Conservation (phyloP, 441 rosid species). For the Viola pubescens region DNA sequence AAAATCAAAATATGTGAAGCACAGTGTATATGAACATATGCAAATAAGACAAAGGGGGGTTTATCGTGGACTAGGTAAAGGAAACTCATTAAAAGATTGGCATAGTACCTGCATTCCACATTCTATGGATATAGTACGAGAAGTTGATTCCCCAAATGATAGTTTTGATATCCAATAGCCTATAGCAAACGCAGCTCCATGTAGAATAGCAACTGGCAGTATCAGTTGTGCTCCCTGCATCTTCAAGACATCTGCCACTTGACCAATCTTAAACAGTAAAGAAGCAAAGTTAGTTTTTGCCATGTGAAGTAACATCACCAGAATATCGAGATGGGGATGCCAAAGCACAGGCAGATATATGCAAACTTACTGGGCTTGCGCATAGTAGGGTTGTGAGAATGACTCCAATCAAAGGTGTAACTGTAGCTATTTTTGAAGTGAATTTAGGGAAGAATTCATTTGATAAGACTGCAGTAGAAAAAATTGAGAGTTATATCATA, state of each 20-base stretch:
- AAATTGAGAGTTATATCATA: conserved; percentile 13
- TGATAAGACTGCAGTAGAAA: conserved; percentile 51
- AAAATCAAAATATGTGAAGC: no score
- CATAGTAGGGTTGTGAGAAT: conserved; percentile 85
- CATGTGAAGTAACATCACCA: conserved; percentile 7
- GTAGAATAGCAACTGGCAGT: conserved; percentile 76
- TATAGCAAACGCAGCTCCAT: conserved; percentile 74
- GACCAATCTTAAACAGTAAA: conserved; percentile 61
- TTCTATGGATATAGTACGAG: conserved; percentile 93
- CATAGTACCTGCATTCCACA: conserved; percentile 88
- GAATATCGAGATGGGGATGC: not conserved
- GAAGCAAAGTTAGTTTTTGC: conserved; percentile 11
- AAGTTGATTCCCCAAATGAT: conserved; percentile 92
- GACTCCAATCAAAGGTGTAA: conserved; percentile 92
- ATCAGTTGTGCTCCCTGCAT: conserved; percentile 83
- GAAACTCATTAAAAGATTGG: not conserved
- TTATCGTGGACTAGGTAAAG: not conserved
- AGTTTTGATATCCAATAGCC: conserved; percentile 80
- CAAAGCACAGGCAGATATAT: conserved; percentile 1
- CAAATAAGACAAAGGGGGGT: no score
- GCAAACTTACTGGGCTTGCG: conserved; percentile 81
- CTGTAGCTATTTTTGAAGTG: conserved; percentile 62
- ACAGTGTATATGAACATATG: no score
- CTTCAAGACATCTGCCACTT: conserved; percentile 81
- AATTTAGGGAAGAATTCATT: conserved; percentile 91